Base-by-base conservation (phyloP, 2,329 filamentous ascomycete genomes). In the Cercospora canescens region DNA sequence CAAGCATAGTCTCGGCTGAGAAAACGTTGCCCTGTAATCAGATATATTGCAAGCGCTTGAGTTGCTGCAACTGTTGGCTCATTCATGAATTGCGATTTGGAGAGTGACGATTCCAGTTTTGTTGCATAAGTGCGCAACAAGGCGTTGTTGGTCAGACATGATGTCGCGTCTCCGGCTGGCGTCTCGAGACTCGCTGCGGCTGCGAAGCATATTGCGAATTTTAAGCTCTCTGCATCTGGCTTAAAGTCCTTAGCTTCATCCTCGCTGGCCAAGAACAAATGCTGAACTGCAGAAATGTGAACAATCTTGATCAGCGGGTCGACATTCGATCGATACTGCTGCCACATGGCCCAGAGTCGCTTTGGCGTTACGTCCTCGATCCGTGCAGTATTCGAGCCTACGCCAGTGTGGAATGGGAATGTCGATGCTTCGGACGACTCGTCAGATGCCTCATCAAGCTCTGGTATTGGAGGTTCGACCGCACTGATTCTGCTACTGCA, bases 271-370 rank as follows among this genome's bases (percentile, higher is more conserved):
- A 66, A 48, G 55, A 71, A 70, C 16, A 71, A 50, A 26, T 65
- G 60, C 45, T 69, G 68, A 5, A 67, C 61, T 12, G 67, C 63
- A 14, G 68, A 50, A 3, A 63, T 50, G 34, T 70, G 67, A 1
- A 71, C 59, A 39, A 71, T 57, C 61, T 70, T 71, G 50, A 71
- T 60, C 55, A 71, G 30, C 28, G 69, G 69, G 18, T 71, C 67
- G n/a, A 70, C 56, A 52, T 62, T 67, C 7, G 62, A 61, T n/a
- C 50, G 55, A 34, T 67, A 70, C 26, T 70, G 63, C 41, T 70
- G 55, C 69, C 67, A 70, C 60, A 71, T 65, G 35, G 65, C 65
- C 55, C 63, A 60, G 2, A 65, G 61, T 28, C 67, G 64, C 41
- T 69, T 64, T 6, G 67, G 59, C 18, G 65, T 60, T 6, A 65